A percentile compares a stretch with the other conserved stretches of the same genome.
Evolutionary conservation across 2,329 filamentous ascomycete species (phyloP).

Genomic region (Nemania diffusa): DNA sequence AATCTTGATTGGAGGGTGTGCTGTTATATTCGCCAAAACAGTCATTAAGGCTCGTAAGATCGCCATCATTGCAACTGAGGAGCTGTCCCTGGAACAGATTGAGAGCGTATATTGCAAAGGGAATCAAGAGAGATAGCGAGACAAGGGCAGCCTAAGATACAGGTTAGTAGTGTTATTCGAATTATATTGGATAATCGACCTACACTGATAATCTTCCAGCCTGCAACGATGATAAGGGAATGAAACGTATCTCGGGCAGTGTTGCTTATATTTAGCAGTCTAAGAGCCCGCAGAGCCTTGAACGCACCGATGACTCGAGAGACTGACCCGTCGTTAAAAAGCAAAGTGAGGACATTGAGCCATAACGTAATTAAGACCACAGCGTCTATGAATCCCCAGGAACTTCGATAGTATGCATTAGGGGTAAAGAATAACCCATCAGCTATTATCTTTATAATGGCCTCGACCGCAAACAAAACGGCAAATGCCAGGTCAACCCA

Average conservation of each 20-base stretch:
- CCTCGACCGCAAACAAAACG: slow-evolving; percentile 84
- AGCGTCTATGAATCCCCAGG: slow-evolving; percentile 96
- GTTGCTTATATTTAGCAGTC: slow-evolving; percentile 94
- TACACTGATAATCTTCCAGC: slow-evolving; percentile 91
- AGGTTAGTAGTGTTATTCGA: slow-evolving; percentile 32
- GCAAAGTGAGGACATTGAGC: slow-evolving; percentile 89
- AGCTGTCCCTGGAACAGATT: slow-evolving; percentile 91
- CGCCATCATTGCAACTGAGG: slow-evolving; percentile 79
- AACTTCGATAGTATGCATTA: slow-evolving; percentile 95
- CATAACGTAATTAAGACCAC: slow-evolving; percentile 92
- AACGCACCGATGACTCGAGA: slow-evolving; percentile 95
- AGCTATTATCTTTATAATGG: slow-evolving; percentile 89
- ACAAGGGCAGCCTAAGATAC: slow-evolving; percentile 78
- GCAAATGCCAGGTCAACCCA: slow-evolving; percentile 94
- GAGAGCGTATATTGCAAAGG: slow-evolving; percentile 94
- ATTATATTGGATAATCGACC: slow-evolving; percentile 48
- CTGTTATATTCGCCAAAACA: slow-evolving; percentile 87
- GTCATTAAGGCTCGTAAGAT: slow-evolving; percentile 66
- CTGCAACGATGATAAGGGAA: slow-evolving; percentile 91
- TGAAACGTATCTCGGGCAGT: slow-evolving; percentile 97
- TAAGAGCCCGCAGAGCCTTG: slow-evolving; percentile 91
- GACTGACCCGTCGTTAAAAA: slow-evolving; percentile 83
- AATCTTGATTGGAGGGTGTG: slow-evolving; percentile 76
- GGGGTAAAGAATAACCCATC: slow-evolving; percentile 97
- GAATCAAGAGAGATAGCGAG: slow-evolving; percentile 91